Evolutionary conservation across 164 flowering plant species (phyloP), one percentile per base, ranked within the genome.

Genomic region (Stephania japonica): DNA sequence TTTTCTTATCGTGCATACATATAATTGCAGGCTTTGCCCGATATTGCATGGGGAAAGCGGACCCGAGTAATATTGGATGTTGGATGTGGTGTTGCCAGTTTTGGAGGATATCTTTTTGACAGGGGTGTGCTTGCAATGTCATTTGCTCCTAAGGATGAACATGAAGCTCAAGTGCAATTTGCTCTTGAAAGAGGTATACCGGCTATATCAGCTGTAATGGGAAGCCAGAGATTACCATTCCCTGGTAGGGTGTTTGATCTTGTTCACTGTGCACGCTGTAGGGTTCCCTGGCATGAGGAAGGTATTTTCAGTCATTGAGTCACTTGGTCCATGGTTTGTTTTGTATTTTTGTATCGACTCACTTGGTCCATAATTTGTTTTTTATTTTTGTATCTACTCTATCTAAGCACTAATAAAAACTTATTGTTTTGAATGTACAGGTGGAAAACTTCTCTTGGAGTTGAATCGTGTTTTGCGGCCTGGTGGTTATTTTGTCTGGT

Each of bases 11-110:
- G 14, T 65, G 16, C 69, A 13, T 77, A 25, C 43, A 26, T 16
- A 24, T 50, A 27, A 32, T 26, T 84, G 79, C 86, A 94, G 99
- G 75, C 86, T 82, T 76, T 86, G 42, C 86, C 91, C 71, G 94
- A 87, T 71, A 80, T 94, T 70, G 94, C 94, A 16, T 94, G 99
- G 99, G 99, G 98, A 42, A 92, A 87, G 79, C 90, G 81, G 27
- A 75, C 88, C 11, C 94, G 99, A 75, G 94, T 92, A 19, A 76
- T 96, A 71, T 81, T 96, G 83, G 98, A 96, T 83, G 97, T 96
- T 79, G 99, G 99, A 64, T 96, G 99, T 84, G 99, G 99, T 27
- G 99, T 96, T 70, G 99, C 99, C 56, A 96, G 99, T 85, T 92
- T 96, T 83, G 99, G 99, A 27, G 99, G 99, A 24, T 96, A 73